A percentile compares a stretch with the other conserved stretches of the same genome.
These are phyloP conservation scores for Trichophyton verrucosum DNA, from an alignment of 2,329 filamentous ascomycete genomes.

Conservation along the genomic window DNA sequence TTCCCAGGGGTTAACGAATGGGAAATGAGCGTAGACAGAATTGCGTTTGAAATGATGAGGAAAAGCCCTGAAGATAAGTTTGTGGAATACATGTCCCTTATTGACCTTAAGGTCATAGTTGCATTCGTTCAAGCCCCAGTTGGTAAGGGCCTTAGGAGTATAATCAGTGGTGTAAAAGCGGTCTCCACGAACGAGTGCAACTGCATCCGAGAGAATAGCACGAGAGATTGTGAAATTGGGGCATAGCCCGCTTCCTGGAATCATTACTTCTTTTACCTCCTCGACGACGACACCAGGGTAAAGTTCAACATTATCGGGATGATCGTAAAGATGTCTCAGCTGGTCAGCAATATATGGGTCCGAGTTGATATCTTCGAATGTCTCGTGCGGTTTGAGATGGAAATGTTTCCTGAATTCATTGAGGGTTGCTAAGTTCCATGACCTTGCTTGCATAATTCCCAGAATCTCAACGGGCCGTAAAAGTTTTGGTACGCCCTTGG, in stretches of 20 bases:
- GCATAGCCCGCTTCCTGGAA: conserved; percentile 26
- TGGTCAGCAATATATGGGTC: conserved; percentile 43
- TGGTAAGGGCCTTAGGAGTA: conserved; percentile 24
- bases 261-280: conserved; percentile 25
- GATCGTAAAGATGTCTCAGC: conserved; percentile 49
- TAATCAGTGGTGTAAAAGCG: conserved; percentile 28
- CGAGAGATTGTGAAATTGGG: conserved; percentile 29
- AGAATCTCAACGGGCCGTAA: conserved; percentile 66
- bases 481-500: conserved; percentile 56
- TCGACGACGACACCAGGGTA: conserved; percentile 53
- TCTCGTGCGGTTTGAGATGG: conserved; percentile 44
- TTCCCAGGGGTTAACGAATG: conserved; percentile 18
- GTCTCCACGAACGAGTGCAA: conserved; percentile 32
- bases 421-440: conserved; percentile 42
- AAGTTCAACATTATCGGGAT: conserved; percentile 55
- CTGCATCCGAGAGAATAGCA: conserved; percentile 33
- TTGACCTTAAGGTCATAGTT: conserved; percentile 20
- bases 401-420: conserved; percentile 53
- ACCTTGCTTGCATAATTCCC: conserved; percentile 62
- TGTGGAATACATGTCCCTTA: conserved; percentile 20
- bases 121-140: conserved; percentile 30
- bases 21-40: conserved; percentile 19
- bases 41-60: conserved; percentile 19
- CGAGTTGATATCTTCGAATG: conserved; percentile 48
- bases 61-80: conserved; percentile 20